Evolutionary conservation across 2,329 filamentous ascomycete genomes (phyloP).

Genomic region (Rutstroemia sp.): DNA sequence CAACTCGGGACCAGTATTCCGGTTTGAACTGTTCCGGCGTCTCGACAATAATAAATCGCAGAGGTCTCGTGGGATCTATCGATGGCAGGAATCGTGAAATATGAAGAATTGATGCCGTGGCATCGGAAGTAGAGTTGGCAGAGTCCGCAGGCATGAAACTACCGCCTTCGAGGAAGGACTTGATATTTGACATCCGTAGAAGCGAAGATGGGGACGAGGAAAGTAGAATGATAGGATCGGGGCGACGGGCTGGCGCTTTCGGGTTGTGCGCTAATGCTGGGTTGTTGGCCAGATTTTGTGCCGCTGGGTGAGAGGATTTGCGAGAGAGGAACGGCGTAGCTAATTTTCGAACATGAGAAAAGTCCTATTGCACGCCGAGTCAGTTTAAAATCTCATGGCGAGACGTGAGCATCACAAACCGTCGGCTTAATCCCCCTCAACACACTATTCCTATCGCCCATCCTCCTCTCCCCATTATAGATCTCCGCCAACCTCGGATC

Average conservation of each 20-base stretch:
- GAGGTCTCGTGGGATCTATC: conserved; percentile 62
- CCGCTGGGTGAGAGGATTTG: conserved; percentile 39
- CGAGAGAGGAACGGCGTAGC: conserved; percentile 68
- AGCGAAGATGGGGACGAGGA: conserved; percentile 93
- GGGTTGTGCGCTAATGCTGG: conserved; percentile 47
- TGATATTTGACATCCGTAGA: conserved; percentile 91
- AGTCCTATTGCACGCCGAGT: conserved; percentile 57
- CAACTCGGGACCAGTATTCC: conserved; percentile 93
- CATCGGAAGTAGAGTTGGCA: conserved; percentile 50
- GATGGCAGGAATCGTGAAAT: conserved; percentile 69
- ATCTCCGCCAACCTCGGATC: conserved; percentile 82
- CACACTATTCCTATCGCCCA: conserved; percentile 87
- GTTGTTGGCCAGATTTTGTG: conserved; percentile 32
- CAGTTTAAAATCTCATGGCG: background rate
- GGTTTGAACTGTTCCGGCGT: conserved; percentile 92
- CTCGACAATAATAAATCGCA: conserved; percentile 94
- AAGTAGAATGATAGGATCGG: conserved; percentile 89
- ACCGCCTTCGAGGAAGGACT: conserved; percentile 83
- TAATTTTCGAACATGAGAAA: conserved; percentile 84
- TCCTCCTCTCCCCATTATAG: conserved; percentile 82
- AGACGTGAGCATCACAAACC: conserved; percentile 41
- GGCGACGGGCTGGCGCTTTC: conserved; percentile 42
- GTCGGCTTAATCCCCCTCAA: conserved; percentile 83
- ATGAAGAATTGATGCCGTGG: conserved; percentile 73
- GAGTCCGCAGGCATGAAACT: conserved; percentile 71